These are phyloP conservation scores for Harringtonia lauricola DNA, from an alignment of 2,329 filamentous ascomycete genomes.

Conservation along the genomic window DNA sequence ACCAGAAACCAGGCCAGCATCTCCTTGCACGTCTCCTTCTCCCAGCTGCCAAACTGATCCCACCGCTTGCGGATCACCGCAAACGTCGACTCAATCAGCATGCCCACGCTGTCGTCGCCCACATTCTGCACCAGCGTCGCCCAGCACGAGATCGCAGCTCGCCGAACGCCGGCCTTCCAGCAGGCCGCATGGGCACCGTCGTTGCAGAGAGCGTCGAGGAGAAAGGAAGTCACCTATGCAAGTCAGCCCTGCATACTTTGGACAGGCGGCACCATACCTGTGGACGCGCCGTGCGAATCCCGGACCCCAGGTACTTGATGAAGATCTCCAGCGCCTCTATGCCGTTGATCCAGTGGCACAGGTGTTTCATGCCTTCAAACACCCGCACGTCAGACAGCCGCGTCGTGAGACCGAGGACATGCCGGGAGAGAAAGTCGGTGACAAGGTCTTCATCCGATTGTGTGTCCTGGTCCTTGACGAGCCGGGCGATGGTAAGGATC, in stretches of 20 bases:
- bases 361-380: constrained; percentile 9
- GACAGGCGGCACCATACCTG: constrained; percentile 60
- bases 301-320: constrained; percentile 62
- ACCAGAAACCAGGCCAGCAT: constrained; percentile 53
- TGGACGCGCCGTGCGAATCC: constrained; percentile 70
- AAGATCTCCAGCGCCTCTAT: constrained; percentile 82
- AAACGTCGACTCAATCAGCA: constrained; percentile 79
- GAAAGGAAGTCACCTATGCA: constrained; percentile 90
- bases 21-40: constrained; percentile 46
- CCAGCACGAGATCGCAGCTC: constrained; percentile 78
- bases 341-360: constrained; percentile 13
- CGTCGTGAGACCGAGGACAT: constrained; percentile 80
- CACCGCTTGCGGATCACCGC: constrained; percentile 79
- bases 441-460: constrained; percentile 29
- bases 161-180: constrained; percentile 40
- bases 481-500: constrained; percentile 10
- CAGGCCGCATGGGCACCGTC: constrained; percentile 29
- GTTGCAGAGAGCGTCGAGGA: constrained; percentile 72
- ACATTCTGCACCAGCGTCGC: constrained; percentile 63
- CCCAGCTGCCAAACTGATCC: constrained; percentile 50
- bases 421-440: constrained; percentile 66
- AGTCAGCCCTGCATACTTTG: no score
- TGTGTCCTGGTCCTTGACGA: constrained; percentile 16
- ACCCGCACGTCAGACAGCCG: constrained; percentile 57
- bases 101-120: constrained; percentile 56